These are phyloP conservation scores for Globisporangium heterothallicum DNA, from an alignment of 352 stramenopile genomes.

Conservation along the genomic window DNA sequence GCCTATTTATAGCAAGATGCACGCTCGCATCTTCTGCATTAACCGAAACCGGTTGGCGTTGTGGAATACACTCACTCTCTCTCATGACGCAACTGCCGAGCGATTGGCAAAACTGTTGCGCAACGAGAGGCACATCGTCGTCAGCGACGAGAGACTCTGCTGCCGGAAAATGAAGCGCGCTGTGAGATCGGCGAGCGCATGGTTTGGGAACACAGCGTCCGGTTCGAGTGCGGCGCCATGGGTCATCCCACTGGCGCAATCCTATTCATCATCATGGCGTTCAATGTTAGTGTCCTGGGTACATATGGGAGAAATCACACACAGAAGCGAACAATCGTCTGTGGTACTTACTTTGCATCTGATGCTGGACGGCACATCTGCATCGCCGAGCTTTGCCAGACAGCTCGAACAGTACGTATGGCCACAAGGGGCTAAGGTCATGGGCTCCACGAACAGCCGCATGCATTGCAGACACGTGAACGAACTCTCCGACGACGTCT, in stretches of 20 bases:
- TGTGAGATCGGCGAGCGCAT: constrained; percentile 62
- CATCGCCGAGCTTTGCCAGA: constrained; percentile 31
- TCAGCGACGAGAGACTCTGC: constrained; percentile 56
- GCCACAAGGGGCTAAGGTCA: constrained; percentile 64
- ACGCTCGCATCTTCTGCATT: too few species aligned
- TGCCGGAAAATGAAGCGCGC: constrained; percentile 71
- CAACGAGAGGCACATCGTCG: constrained; percentile 64
- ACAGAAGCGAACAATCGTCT: neutral
- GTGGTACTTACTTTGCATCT: constrained; percentile 30
- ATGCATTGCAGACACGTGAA: constrained; percentile 78
- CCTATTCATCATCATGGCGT: constrained; percentile 1
- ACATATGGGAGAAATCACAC: too few species aligned
- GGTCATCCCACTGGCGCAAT: neutral
- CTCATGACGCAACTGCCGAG: constrained; percentile 3
- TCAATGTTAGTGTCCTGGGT: neutral
- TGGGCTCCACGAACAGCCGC: constrained; percentile 49
- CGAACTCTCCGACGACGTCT: constrained; percentile 64
- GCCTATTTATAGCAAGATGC: too few species aligned
- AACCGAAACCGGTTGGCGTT: too few species aligned
- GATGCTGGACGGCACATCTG: constrained; percentile 36
- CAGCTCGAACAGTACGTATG: constrained; percentile 69
- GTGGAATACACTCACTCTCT: too few species aligned
- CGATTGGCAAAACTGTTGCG: constrained; percentile 50
- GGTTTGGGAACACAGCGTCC: constrained; percentile 61
- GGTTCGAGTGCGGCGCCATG: constrained; percentile 17